These are phyloP conservation scores for Leishmania aethiopica DNA, from an alignment of 208 protist genomes.

Conservation along the genomic window DNA sequence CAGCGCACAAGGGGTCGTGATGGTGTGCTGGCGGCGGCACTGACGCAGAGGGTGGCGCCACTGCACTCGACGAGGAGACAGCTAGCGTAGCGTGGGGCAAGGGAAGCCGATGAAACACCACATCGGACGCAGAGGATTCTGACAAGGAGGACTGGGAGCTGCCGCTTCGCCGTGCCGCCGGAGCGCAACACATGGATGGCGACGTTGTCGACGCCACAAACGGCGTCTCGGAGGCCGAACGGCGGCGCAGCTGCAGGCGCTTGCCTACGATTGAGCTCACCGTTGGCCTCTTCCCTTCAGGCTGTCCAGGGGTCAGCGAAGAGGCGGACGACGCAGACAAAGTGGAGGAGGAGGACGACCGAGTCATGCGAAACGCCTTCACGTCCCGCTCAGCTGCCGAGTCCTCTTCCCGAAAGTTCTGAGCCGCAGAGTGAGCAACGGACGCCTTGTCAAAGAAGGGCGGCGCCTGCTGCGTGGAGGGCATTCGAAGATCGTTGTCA, in stretches of 20 bases:
- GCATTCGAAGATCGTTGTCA: neutral
- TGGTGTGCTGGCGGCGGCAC: neutral
- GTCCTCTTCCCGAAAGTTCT: neutral
- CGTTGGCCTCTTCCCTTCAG: neutral
- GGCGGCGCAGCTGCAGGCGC: neutral
- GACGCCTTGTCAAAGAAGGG: constrained; percentile 21
- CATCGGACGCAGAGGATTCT: constrained; percentile 17
- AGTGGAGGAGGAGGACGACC: constrained; percentile 27
- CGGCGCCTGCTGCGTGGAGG: constrained; percentile 12
- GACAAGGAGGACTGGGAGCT: constrained; percentile 9
- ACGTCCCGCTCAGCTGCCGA: neutral
- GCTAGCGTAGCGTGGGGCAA: neutral
- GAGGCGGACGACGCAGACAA: neutral
- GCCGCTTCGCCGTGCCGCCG: neutral
- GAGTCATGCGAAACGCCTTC: constrained; percentile 4
- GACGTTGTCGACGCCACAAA: constrained; percentile 4
- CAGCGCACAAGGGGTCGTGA: neutral
- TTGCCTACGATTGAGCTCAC: neutral
- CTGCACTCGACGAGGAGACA: neutral
- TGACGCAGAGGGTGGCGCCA: neutral
- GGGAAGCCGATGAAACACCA: constrained; percentile 7
- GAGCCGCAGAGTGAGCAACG: neutral
- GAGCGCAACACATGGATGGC: neutral
- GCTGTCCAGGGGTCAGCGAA: neutral
- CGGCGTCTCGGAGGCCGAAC: constrained; percentile 3